Conservation (phyloP, 257 asterid genomes). For the Nicotiana noctiflora region DNA sequence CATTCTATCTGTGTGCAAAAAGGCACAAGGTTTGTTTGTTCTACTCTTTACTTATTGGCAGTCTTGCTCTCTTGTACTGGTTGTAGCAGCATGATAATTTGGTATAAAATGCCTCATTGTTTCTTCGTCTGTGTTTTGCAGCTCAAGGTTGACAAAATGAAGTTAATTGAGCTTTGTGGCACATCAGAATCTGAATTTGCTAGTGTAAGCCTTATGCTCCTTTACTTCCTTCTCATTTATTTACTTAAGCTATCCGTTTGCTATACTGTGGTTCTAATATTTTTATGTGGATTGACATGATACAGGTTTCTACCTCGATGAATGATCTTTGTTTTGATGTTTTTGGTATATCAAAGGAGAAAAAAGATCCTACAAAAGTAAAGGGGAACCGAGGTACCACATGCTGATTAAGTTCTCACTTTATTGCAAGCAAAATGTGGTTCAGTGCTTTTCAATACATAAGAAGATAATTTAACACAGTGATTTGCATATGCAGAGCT, state of each 20-base stretch:
- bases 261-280: neutral
- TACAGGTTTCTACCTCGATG: slow-evolving; percentile 82
- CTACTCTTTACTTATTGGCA: neutral
- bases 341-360: slow-evolving; percentile 68
- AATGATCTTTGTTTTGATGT: slow-evolving; percentile 74
- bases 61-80: neutral
- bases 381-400: slow-evolving; percentile 80
- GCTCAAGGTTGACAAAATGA: slow-evolving; percentile 81
- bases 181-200: slow-evolving; percentile 84
- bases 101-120: neutral
- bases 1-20: slow-evolving; percentile 75
- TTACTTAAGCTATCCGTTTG: neutral
- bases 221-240: neutral
- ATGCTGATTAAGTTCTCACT: neutral
- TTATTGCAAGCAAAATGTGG: neutral
- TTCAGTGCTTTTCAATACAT: neutral
- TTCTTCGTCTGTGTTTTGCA: slow-evolving; percentile 19
- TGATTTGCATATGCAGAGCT: slow-evolving; percentile 38
- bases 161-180: slow-evolving; percentile 82
- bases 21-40: slow-evolving; percentile 57
- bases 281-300: neutral
- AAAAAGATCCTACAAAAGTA: slow-evolving; percentile 62
- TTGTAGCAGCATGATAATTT: neutral
- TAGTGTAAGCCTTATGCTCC: slow-evolving; percentile 35
- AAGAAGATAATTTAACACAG: neutral